phyloP scores from a whole-genome alignment of 164 flowering plant genomes.

The Vitis rotundifolia region DNA sequence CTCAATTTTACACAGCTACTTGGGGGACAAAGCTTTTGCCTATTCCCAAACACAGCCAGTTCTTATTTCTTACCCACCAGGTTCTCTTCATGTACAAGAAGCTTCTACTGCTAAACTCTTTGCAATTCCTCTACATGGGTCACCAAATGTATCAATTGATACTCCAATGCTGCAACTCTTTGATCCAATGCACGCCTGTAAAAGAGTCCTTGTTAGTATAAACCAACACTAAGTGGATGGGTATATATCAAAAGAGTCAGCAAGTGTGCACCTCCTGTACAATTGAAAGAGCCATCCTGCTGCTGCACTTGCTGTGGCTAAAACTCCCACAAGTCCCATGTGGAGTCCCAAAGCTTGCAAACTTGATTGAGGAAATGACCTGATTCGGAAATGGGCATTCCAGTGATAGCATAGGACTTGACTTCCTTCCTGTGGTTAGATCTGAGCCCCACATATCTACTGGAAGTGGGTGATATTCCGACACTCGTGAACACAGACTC shows the following conservation, averaged over 20 bases:
- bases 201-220: background rate
- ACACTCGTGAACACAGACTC: constrained; percentile 64
- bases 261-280: constrained; percentile 58
- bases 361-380: constrained; percentile 74
- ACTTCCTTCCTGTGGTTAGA: constrained; percentile 24
- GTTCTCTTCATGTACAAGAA: constrained; percentile 46
- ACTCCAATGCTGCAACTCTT: constrained; percentile 71
- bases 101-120: constrained; percentile 94
- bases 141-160: constrained; percentile 64
- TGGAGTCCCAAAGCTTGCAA: constrained; percentile 96
- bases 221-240: background rate
- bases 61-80: background rate
- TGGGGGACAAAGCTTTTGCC: constrained; percentile 10
- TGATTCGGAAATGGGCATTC: constrained; percentile 69
- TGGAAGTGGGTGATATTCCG: constrained; percentile 76
- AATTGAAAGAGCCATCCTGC: constrained; percentile 54
- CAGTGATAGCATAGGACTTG: constrained; percentile 55
- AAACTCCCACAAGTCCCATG: constrained; percentile 75
- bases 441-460: constrained; percentile 64
- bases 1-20: constrained; percentile 3
- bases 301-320: constrained; percentile 72
- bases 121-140: constrained; percentile 63
- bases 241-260: background rate
- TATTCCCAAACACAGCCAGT: background rate
- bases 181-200: constrained; percentile 84